These are phyloP conservation scores for Dendryphion nanum DNA, from an alignment of 2,329 filamentous ascomycete genomes.

Conservation along the genomic window DNA sequence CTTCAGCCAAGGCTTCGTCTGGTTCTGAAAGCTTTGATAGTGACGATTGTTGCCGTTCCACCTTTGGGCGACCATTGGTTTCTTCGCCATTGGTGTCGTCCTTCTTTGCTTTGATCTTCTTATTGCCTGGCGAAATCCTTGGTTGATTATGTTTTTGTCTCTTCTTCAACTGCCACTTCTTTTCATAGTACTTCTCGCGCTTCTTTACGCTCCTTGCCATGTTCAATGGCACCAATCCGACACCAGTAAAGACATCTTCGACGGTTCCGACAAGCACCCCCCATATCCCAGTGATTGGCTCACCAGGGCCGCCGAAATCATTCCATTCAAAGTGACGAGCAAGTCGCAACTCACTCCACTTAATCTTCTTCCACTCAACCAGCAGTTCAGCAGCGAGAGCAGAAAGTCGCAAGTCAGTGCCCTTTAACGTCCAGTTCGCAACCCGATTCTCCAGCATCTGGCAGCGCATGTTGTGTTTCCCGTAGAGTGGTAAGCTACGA, in stretches of 20 bases:
- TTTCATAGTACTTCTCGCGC: conserved; percentile 51
- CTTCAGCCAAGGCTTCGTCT: conserved; percentile 30
- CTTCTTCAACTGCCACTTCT: conserved; percentile 40
- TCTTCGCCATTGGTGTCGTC: conserved; percentile 14
- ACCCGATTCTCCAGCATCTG: conserved; percentile 62
- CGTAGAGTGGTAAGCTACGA: conserved; percentile 52
- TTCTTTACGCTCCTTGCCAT: conserved; percentile 59
- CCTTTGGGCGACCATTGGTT: conserved; percentile 11
- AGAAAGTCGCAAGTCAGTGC: conserved; percentile 60
- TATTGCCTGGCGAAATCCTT: too few relatives aligned
- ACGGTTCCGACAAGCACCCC: conserved; percentile 61
- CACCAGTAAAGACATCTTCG: conserved; percentile 59
- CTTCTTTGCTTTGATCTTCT: conserved; percentile 16
- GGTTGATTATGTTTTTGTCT: conserved; percentile 28
- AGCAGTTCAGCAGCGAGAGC: conserved; percentile 65
- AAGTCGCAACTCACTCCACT: conserved; percentile 63
- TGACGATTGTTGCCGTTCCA: conserved; percentile 17
- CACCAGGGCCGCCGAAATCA: conserved; percentile 72
- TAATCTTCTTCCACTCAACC: conserved; percentile 59
- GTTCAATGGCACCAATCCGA: conserved; percentile 63
- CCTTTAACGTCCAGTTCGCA: conserved; percentile 66
- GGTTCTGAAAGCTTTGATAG: conserved; percentile 34
- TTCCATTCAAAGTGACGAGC: conserved; percentile 71
- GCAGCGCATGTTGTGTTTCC: conserved; percentile 57
- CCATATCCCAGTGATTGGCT: conserved; percentile 66